Conservation (phyloP, 73 alveolate species). For the Paraurostyla sp. region DNA sequence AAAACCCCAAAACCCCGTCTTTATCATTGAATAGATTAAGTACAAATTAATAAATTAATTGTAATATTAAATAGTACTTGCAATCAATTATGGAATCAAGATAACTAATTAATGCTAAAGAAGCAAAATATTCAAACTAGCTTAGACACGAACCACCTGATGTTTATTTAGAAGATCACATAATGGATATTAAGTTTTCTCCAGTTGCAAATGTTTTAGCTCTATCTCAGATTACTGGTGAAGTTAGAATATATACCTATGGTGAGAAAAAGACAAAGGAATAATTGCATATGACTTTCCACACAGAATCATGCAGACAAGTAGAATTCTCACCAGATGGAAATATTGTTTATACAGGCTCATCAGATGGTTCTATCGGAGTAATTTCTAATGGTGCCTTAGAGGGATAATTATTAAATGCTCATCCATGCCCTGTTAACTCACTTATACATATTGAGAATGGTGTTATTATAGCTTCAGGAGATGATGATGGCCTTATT, state of each 20-base stretch:
- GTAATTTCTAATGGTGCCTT: slow-evolving; percentile 65
- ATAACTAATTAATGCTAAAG: neutral
- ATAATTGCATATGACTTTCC: slow-evolving; percentile 35
- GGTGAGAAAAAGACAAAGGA: slow-evolving; percentile 53
- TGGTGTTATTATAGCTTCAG: slow-evolving; percentile 75
- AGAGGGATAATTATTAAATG: slow-evolving; percentile 36
- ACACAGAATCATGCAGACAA: slow-evolving; percentile 56
- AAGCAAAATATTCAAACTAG: neutral
- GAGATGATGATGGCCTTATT: slow-evolving; percentile 88
- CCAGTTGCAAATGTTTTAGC: slow-evolving; percentile 80
- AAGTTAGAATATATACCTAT: slow-evolving; percentile 61
- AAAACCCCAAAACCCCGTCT: slow-evolving; percentile 27
- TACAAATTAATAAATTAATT: neutral
- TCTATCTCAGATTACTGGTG: slow-evolving; percentile 79
- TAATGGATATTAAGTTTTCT: slow-evolving; percentile 83
- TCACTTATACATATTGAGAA: slow-evolving; percentile 49
- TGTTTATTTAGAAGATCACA: slow-evolving; percentile 80
- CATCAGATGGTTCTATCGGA: slow-evolving; percentile 67
- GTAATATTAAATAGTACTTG: neutral
- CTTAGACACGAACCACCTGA: slow-evolving; percentile 81
- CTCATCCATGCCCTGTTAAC: slow-evolving; percentile 67
- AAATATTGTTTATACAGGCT: slow-evolving; percentile 61
- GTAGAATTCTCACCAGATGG: slow-evolving; percentile 73
- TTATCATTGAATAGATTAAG: neutral
- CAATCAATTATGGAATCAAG: slow-evolving; percentile 11